Percentiles rank a stretch among this genome's conserved stretches.
phyloP scores from a whole-genome alignment of 2,329 filamentous ascomycete species.

The Pyricularia grisea region DNA sequence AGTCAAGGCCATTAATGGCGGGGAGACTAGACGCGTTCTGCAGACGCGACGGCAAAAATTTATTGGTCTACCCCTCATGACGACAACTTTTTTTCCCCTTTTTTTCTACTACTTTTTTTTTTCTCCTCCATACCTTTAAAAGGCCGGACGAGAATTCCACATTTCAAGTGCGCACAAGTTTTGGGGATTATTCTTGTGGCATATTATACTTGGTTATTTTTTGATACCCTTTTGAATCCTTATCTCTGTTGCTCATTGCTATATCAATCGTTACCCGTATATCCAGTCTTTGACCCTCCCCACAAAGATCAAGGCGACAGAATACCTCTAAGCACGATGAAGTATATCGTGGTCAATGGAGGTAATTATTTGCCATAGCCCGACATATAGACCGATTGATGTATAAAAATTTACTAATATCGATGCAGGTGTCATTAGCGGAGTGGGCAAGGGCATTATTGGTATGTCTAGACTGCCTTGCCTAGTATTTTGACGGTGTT shows the following conservation, averaged over 20 bases:
- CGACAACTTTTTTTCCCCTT: background rate
- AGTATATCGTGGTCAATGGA: conserved; percentile 16
- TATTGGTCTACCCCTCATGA: conserved; percentile 1
- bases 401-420: background rate
- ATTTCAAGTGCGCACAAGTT: background rate
- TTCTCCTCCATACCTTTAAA: background rate
- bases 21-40: background rate
- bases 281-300: background rate
- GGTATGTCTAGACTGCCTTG: conserved; percentile 1
- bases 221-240: background rate
- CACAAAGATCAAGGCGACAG: background rate
- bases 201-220: background rate
- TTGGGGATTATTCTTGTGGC: background rate
- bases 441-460: conserved; percentile 16
- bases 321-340: conserved; percentile 10
- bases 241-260: background rate
- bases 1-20: background rate
- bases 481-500: background rate
- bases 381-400: background rate
- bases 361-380: conserved; percentile 8
- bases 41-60: background rate
- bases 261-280: background rate
- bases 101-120: background rate
- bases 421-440: conserved; percentile 12
- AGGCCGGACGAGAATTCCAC: background rate